Percentiles rank a stretch among this genome's conserved stretches.
phyloP scores from a whole-genome alignment of 2,329 filamentous ascomycete genomes.

The Albophoma yamanashiensis region DNA sequence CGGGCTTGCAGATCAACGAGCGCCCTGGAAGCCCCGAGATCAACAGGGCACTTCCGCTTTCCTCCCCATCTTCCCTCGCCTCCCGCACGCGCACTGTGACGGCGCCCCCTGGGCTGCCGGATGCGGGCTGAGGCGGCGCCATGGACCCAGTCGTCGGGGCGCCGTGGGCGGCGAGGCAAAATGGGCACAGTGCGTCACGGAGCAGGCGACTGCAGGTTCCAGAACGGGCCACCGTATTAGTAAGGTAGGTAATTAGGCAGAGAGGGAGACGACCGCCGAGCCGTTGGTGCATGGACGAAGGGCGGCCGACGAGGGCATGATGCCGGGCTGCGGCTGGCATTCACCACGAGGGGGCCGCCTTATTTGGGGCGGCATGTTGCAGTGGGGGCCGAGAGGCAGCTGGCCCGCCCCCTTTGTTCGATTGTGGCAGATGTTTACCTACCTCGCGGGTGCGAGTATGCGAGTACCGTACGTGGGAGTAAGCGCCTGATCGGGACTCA shows the following conservation, averaged over 20 bases:
- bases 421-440: not conserved
- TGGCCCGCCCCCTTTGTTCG: not conserved
- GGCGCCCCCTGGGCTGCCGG: not conserved
- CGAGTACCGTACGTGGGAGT: no score
- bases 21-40: not conserved
- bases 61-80: not conserved
- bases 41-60: not conserved
- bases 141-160: not conserved
- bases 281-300: not conserved
- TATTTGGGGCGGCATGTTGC: not conserved
- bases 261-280: not conserved
- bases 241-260: no score
- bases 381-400: not conserved
- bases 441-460: no score
- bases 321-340: not conserved
- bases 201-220: not conserved
- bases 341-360: not conserved
- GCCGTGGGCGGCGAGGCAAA: not conserved
- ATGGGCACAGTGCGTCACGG: not conserved
- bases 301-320: not conserved
- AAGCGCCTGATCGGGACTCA: no score
- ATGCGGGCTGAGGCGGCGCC: not conserved
- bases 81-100: not conserved
- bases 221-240: not conserved
- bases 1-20: not conserved